Base-by-base conservation (phyloP, 495 filamentous ascomycete genomes). In the Xylaria grammica region DNA sequence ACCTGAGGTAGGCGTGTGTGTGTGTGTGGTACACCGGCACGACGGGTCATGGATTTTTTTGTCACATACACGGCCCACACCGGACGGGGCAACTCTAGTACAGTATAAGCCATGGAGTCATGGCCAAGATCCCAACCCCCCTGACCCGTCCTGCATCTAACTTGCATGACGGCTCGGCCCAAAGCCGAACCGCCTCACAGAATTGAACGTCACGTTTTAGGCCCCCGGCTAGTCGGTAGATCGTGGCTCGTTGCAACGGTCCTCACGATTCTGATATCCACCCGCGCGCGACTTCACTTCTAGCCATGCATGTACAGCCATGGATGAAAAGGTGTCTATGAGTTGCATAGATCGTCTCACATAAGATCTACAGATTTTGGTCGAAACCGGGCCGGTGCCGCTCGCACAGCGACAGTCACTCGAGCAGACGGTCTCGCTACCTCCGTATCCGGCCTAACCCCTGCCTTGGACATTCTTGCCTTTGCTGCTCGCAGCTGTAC, bases 101-200 rank as follows among this genome's bases (percentile, higher is more conserved):
- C n/a, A n/a, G n/a, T n/a, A n/a, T n/a, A n/a, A n/a, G n/a, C n/a
- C n/a, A n/a, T n/a, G n/a, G n/a, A 51, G 22, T 30, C 8, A 60
- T 38, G 46, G 26, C 24, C 59, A 5, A 52, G 59, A 51, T 52
- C 48, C 44, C 30, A 24, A n/a, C 20, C 52, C 48, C 59, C 59
- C 46, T 40, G 59, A 34, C 20, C 32, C 59, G 59, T 38, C 59
- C 59, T 34, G 59, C 59, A 62, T 62, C 46, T 34, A 62, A 42
- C 15, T 27, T 62, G 49, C 59, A 62, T 51, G 59, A 52, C 59
- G 59, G 59, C 59, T 52, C 59, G 59, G 59, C 10, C 36, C 59
- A 38, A 46, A 26, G 40, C 60, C 60, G 60, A 54, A 27, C 60
- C 51, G 38, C 48, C 38, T 29, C 50, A 27, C 45, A 46, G 48